Percentiles rank a stretch among this genome's conserved stretches.
These are phyloP conservation scores for Hanseniaspora clermontiae DNA, from an alignment of 805 yeast genomes.

Conservation along the genomic window DNA sequence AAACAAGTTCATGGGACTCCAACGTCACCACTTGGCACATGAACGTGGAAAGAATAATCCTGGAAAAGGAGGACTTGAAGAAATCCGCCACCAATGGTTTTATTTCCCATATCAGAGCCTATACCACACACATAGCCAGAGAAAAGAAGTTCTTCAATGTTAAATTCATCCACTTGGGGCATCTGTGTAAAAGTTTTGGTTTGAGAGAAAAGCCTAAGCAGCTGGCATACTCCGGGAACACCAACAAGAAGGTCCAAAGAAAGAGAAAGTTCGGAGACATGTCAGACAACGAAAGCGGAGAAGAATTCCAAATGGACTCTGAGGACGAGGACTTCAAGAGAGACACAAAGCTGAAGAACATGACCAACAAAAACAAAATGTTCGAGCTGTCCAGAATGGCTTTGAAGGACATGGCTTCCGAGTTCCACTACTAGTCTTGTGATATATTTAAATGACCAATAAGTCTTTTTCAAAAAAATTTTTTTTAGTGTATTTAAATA, in stretches of 20 bases:
- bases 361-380: slow-evolving; percentile 62
- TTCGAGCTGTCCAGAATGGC: slow-evolving; percentile 61
- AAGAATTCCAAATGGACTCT: slow-evolving; percentile 16
- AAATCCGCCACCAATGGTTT: slow-evolving; percentile 69
- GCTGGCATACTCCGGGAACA: slow-evolving; percentile 34
- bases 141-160: slow-evolving; percentile 77
- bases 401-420: slow-evolving; percentile 50
- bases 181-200: slow-evolving; percentile 88
- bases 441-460: not conserved
- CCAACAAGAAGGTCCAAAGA: slow-evolving; percentile 19
- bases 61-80: slow-evolving; percentile 50
- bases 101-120: slow-evolving; percentile 83
- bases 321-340: slow-evolving; percentile 27
- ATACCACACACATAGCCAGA: slow-evolving; percentile 78
- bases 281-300: slow-evolving; percentile 9
- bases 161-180: slow-evolving; percentile 79
- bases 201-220: slow-evolving; percentile 87
- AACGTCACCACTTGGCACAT: slow-evolving; percentile 96
- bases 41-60: slow-evolving; percentile 74
- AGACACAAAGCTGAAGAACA: slow-evolving; percentile 38
- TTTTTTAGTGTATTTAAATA: not conserved
- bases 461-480: not conserved
- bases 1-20: slow-evolving; percentile 57
- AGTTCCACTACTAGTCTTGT: slow-evolving; percentile 40
- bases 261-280: slow-evolving; percentile 17